These are phyloP conservation scores for Eimeria zaria DNA, from an alignment of 169 alveolate species.

Conservation along the genomic window DNA sequence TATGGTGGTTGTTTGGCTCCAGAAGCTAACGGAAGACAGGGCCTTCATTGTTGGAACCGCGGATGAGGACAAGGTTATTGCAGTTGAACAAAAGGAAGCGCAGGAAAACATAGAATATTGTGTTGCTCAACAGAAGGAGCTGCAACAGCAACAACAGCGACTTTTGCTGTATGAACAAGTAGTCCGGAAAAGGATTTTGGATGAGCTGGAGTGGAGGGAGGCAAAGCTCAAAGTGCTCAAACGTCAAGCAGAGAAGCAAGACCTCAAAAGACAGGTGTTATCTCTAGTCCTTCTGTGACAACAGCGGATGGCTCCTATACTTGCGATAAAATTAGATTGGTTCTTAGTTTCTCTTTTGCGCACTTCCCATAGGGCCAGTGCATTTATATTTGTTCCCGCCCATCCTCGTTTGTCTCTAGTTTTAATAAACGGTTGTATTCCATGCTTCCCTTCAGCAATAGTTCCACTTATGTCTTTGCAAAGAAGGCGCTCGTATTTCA, in stretches of 20 bases:
- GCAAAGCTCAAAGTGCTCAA: constrained; percentile 55
- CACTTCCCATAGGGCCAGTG: neutral
- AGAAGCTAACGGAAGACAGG: constrained; percentile 58
- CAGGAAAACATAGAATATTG: constrained; percentile 45
- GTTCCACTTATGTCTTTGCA: neutral
- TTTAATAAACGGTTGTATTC: neutral
- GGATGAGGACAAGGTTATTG: constrained; percentile 64
- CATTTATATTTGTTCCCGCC: neutral
- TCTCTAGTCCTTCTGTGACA: no score
- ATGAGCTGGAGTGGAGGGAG: constrained; percentile 64
- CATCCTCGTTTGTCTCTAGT: neutral
- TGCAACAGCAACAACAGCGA: constrained; percentile 79
- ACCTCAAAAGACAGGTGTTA: constrained; percentile 37
- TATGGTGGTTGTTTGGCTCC: neutral
- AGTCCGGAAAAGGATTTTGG: constrained; percentile 58
- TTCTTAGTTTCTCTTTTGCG: neutral
- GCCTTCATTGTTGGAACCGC: constrained; percentile 68
- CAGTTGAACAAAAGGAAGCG: constrained; percentile 77
- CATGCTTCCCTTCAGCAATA: neutral
- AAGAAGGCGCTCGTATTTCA: neutral
- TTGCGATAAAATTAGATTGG: neutral
- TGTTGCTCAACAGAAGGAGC: constrained; percentile 38
- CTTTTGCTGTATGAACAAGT: constrained; percentile 65
- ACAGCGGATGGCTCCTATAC: neutral
- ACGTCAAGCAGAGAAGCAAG: constrained; percentile 71